Evolutionary conservation across 129 eudicot species (phyloP).

Genomic region (Saussurea involucrata): DNA sequence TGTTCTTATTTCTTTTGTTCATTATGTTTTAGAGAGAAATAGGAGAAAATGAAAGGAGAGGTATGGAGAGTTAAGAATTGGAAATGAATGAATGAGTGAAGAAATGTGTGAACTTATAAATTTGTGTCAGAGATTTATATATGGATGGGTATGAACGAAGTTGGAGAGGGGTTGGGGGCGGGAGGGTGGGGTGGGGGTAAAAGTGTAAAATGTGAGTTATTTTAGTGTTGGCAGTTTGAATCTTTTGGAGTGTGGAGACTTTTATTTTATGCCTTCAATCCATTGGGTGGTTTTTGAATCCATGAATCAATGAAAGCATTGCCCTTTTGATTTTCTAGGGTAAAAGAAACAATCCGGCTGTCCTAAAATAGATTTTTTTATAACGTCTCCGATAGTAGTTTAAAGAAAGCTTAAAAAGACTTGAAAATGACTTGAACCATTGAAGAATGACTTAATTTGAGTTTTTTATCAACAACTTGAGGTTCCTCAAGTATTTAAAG

Average conservation of each 20-base stretch:
- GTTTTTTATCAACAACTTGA: too few relatives aligned
- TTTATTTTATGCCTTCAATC: constrained; percentile 9
- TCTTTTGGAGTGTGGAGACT: constrained; percentile 14
- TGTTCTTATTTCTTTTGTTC: constrained; percentile 1
- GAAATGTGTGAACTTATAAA: constrained; percentile 25
- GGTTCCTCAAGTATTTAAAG: too few relatives aligned
- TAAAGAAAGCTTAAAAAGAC: too few relatives aligned
- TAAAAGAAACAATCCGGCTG: background rate
- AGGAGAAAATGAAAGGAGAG: constrained; percentile 21
- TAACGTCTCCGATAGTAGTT: too few relatives aligned
- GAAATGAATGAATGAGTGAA: constrained; percentile 22
- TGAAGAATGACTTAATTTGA: too few relatives aligned
- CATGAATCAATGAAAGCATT: constrained; percentile 4
- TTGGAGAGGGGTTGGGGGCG: background rate
- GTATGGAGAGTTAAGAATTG: constrained; percentile 16
- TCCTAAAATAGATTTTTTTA: background rate
- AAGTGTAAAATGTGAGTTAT: background rate
- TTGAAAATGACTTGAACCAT: too few relatives aligned
- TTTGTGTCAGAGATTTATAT: constrained; percentile 30
- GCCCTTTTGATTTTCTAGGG: background rate
- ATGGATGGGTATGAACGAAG: constrained; percentile 15
- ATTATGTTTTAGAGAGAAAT: constrained; percentile 19
- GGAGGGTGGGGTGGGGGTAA: background rate
- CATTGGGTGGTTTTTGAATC: constrained; percentile 12
- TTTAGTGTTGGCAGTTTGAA: constrained; percentile 14